Evolutionary conservation across 768 basidiomycete species (phyloP).

Genomic region (Podaxis sp.): DNA sequence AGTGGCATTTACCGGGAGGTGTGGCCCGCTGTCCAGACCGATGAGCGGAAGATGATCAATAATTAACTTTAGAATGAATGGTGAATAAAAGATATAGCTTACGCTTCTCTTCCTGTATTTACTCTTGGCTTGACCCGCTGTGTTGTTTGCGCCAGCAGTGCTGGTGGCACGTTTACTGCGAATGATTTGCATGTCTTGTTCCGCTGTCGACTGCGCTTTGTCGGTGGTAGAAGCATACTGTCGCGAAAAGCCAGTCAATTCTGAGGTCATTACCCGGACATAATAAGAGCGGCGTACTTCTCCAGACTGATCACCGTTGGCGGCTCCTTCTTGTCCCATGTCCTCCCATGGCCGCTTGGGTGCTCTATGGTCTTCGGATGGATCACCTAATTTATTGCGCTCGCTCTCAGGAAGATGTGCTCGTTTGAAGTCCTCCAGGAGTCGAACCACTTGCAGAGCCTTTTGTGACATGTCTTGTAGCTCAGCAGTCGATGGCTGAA

Average conservation of each 20-base stretch:
- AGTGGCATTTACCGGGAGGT: constrained; percentile 85
- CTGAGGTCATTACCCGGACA: background rate
- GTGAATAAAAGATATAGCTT: constrained; percentile 33
- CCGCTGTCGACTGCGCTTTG: constrained; percentile 61
- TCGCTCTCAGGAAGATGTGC: constrained; percentile 38
- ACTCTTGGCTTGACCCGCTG: constrained; percentile 61
- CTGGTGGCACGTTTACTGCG: constrained; percentile 79
- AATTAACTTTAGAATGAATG: constrained; percentile 16
- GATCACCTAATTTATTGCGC: constrained; percentile 30
- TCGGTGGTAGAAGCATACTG: constrained; percentile 26
- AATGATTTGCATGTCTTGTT: constrained; percentile 85
- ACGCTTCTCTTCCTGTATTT: constrained; percentile 88
- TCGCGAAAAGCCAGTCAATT: constrained; percentile 10
- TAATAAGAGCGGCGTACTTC: background rate
- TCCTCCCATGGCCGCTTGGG: constrained; percentile 86
- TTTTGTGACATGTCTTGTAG: constrained; percentile 68
- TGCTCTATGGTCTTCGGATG: constrained; percentile 54
- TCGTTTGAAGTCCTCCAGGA: constrained; percentile 62
- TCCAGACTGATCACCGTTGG: constrained; percentile 20
- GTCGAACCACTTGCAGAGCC: constrained; percentile 64
- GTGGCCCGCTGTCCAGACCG: constrained; percentile 67
- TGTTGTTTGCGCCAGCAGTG: constrained; percentile 51
- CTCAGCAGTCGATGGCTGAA: constrained; percentile 55
- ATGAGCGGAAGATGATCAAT: constrained; percentile 28
- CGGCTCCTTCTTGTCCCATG: constrained; percentile 43